Evolutionary conservation across 306 rosid genomes (phyloP), one percentile per base, ranked within the genome.

Genomic region (Boehmeria nivea): DNA sequence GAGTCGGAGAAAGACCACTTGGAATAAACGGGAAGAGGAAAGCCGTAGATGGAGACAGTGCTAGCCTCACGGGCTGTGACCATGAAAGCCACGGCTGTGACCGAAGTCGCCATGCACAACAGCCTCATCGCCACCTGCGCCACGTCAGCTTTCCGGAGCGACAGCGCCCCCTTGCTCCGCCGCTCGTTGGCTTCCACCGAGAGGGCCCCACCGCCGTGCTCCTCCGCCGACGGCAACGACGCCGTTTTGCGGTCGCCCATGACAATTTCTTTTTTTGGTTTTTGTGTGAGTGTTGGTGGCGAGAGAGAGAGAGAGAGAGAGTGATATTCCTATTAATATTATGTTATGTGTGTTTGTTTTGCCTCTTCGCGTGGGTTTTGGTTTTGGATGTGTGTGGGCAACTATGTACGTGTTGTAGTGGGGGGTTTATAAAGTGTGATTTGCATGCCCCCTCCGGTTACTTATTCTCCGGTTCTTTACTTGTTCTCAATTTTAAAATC

Each of bases 1-100:
- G 94, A 81, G 38, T 77, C 66, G 13, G 98, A 67, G 61, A 80
- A 80, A 20, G 94, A 82, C 98, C 98, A 91, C 55, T 82, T 82
- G 52, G 98, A 84, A 50, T 70, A 72, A 55, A 91, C 59, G 12
- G 95, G 87, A 1, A 87, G 71, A 13, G 43, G 54, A 61, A 87
- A 78, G 39, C 91, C 91, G 54, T 78, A 80, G 64, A 90, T 52
- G 54, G 71, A 48, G 57, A 90, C 72, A 1, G 74, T 60, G 71
- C 63, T 63, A 12, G 77, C 72, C 67, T 90, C 76, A 61, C 44
- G 50, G 11, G 98, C 98, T 0, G 95, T 87, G 14, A 91, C 74
- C 98, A 87, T 87, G 53, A 80, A 33, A 19, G 76, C 65, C 38
- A 87, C 16, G 0, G 98, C 78, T 50, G 78, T 66, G 24, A 69